Percentiles rank a stretch among this genome's conserved stretches.
Conservation (phyloP, 805 yeast genomes). For the Citeromyces nyonsensis region DNA sequence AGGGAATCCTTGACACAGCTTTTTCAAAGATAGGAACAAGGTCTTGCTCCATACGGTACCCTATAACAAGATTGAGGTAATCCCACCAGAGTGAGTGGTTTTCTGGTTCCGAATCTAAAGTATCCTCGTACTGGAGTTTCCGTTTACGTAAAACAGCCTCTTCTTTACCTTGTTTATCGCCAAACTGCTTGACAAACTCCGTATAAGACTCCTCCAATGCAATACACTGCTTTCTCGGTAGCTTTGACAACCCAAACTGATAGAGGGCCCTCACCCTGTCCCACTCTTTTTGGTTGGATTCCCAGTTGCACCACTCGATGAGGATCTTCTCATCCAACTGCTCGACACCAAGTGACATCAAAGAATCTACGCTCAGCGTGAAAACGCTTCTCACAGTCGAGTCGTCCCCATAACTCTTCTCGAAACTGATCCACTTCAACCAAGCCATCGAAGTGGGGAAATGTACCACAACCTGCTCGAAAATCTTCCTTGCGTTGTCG, state of each 20-base stretch:
- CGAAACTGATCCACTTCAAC: conserved; percentile 66
- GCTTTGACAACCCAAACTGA: conserved; percentile 27
- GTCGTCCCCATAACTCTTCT: conserved; percentile 29
- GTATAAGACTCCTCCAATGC: conserved; percentile 25
- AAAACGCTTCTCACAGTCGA: conserved; percentile 46
- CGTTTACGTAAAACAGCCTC: conserved; percentile 36
- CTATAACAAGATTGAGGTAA: conserved; percentile 35
- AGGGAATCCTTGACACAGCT: conserved; percentile 26
- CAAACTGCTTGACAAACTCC: conserved; percentile 52
- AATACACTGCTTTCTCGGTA: conserved; percentile 21
- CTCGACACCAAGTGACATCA: conserved; percentile 13
- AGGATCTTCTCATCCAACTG: conserved; percentile 22
- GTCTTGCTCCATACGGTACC: conserved; percentile 15
- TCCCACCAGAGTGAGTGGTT: conserved; percentile 83
- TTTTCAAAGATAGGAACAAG: conserved; percentile 14
- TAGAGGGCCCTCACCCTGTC: conserved; percentile 51
- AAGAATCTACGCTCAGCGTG: conserved; percentile 46
- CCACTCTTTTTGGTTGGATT: conserved; percentile 37
- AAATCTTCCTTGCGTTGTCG: conserved; percentile 44
- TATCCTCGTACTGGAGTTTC: conserved; percentile 31
- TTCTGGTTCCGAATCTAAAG: conserved; percentile 18
- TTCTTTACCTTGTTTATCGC: conserved; percentile 38
- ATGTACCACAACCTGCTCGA: conserved; percentile 33
- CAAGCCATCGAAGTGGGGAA: conserved; percentile 45
- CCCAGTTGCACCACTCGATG: conserved; percentile 58